Evolutionary conservation across 768 basidiomycete species (phyloP).

Genomic region (Naematelia aurantialba): DNA sequence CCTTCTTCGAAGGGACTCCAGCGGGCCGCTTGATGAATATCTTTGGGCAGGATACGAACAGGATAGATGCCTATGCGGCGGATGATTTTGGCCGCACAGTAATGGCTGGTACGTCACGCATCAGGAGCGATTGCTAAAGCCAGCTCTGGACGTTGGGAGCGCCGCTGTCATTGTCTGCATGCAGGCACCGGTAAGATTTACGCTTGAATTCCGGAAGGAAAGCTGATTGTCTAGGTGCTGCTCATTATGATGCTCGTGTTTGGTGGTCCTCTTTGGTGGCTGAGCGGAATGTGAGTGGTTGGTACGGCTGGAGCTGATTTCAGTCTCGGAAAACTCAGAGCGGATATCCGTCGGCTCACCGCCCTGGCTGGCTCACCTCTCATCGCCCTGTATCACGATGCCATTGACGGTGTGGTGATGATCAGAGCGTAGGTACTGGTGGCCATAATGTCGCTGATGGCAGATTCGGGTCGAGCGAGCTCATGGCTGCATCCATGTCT

Average conservation of each 20-base stretch:
- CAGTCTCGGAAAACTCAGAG: slow-evolving; percentile 32
- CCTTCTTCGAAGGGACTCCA: slow-evolving; percentile 42
- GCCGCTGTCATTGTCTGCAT: slow-evolving; percentile 15
- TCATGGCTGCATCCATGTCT: slow-evolving; percentile 19
- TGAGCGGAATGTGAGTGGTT: slow-evolving; percentile 1
- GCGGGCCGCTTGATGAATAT: slow-evolving; percentile 43
- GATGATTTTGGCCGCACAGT: slow-evolving; percentile 38
- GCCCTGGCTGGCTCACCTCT: slow-evolving; percentile 29
- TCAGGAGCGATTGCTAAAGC: slow-evolving; percentile 8
- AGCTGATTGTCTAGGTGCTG: slow-evolving; percentile 1
- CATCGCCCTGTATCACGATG: slow-evolving; percentile 39
- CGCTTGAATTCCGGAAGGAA: background rate
- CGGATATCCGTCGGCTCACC: slow-evolving; percentile 33
- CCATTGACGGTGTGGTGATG: slow-evolving; percentile 39
- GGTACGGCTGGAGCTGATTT: background rate
- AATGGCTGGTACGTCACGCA: slow-evolving; percentile 1
- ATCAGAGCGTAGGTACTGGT: slow-evolving; percentile 32
- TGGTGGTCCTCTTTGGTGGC: background rate
- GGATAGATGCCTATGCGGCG: slow-evolving; percentile 31
- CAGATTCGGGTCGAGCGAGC: slow-evolving; percentile 32
- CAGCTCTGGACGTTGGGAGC: slow-evolving; percentile 9
- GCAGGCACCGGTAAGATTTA: slow-evolving; percentile 18
- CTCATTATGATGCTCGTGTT: background rate
- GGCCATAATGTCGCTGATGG: background rate
- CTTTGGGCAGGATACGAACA: slow-evolving; percentile 37